Conservation (phyloP, 2,329 filamentous ascomycete genomes). For the Penicillium sp. region DNA sequence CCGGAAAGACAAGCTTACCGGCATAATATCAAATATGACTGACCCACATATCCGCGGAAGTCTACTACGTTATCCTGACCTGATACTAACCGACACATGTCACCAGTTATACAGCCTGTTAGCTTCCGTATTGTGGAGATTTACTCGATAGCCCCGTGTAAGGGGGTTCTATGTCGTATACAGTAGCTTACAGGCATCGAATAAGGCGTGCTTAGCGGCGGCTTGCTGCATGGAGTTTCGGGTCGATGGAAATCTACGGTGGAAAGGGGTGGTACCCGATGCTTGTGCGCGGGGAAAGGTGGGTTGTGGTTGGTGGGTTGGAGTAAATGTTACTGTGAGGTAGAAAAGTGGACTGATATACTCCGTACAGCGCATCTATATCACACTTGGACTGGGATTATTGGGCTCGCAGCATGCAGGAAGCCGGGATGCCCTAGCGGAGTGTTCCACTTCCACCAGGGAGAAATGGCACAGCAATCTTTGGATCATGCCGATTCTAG, state of each 20-base stretch:
- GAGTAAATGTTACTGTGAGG: not conserved
- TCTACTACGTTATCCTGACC: not conserved
- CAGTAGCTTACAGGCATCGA: not conserved
- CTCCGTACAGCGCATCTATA: not conserved
- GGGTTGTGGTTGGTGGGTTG: not conserved
- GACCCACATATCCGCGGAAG: not conserved
- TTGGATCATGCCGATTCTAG: not conserved
- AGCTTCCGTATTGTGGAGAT: not conserved
- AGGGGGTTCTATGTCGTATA: not conserved
- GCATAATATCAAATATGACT: not conserved
- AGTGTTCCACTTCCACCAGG: not conserved
- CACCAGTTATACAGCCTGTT: not conserved
- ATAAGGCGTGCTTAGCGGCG: slow-evolving; percentile 5
- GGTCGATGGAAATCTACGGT: not conserved
- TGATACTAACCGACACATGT: not conserved
- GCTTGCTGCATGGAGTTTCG: slow-evolving; percentile 4
- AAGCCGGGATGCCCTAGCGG: not conserved
- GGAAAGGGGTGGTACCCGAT: not conserved
- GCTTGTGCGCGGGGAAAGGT: not conserved
- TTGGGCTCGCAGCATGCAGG: not conserved
- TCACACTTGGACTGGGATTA: not conserved
- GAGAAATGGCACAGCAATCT: not conserved
- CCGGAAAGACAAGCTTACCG: not conserved
- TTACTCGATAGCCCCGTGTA: not conserved
- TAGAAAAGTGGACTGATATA: not conserved